A percentile compares a stretch with the other conserved stretches of the same genome.
These are phyloP conservation scores for Huntiella bhutanensis DNA, from an alignment of 2,329 filamentous ascomycete genomes.

Conservation along the genomic window DNA sequence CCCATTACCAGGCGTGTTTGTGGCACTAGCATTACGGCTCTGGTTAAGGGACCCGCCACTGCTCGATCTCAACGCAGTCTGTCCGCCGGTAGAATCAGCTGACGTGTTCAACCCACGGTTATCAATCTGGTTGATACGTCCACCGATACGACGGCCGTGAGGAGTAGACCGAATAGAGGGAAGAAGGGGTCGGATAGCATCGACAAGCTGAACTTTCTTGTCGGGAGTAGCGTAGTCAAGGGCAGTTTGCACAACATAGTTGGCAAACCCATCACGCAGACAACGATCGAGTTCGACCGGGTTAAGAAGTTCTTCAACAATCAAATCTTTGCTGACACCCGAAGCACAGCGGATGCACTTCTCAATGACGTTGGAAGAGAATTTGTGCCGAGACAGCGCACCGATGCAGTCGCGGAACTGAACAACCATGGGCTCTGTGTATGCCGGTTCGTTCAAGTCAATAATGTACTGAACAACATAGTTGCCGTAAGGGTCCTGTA, in stretches of 20 bases:
- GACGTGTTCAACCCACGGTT: slow-evolving; percentile 30
- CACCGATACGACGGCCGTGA: slow-evolving; percentile 81
- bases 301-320: slow-evolving; percentile 64
- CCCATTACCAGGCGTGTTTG: slow-evolving; percentile 5
- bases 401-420: slow-evolving; percentile 59
- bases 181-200: slow-evolving; percentile 68
- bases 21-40: slow-evolving; percentile 1
- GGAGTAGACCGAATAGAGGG: slow-evolving; percentile 76
- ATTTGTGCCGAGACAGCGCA: slow-evolving; percentile 79
- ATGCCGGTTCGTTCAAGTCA: slow-evolving; percentile 70
- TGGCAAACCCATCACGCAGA: slow-evolving; percentile 81
- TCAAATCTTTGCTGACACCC: slow-evolving; percentile 51
- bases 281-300: slow-evolving; percentile 69
- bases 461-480: slow-evolving; percentile 98
- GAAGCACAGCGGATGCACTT: slow-evolving; percentile 81
- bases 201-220: slow-evolving; percentile 58
- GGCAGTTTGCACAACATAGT: slow-evolving; percentile 96
- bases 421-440: slow-evolving; percentile 73
- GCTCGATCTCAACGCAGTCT: slow-evolving; percentile 26
- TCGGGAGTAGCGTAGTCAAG: slow-evolving; percentile 63
- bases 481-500: slow-evolving; percentile 95
- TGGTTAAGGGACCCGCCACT: slow-evolving; percentile 11
- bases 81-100: slow-evolving; percentile 33
- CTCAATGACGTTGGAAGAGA: slow-evolving; percentile 97
- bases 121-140: slow-evolving; percentile 57